Conservation (phyloP, 176 grass and related monocot species). For the Pharus latifolius region DNA sequence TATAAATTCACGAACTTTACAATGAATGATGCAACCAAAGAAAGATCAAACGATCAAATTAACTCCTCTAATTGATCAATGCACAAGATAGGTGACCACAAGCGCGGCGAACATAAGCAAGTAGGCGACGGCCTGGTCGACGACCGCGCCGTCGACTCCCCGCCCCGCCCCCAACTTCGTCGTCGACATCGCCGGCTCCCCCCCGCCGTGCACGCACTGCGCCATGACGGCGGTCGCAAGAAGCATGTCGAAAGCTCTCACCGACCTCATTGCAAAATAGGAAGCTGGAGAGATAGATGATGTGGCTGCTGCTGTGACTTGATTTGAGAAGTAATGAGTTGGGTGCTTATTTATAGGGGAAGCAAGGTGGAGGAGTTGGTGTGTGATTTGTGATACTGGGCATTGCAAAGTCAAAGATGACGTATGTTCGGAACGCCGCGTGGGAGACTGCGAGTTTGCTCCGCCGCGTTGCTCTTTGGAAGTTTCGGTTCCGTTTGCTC, state of each 20-base stretch:
- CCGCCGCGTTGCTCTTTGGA: constrained; percentile 1
- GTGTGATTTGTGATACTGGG: too few relatives aligned
- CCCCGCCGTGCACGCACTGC: background rate
- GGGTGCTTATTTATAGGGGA: background rate
- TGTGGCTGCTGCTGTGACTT: too few relatives aligned
- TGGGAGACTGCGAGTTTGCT: too few relatives aligned
- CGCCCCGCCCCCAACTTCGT: background rate
- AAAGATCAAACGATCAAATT: too few relatives aligned
- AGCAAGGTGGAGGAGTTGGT: background rate
- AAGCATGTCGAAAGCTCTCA: background rate
- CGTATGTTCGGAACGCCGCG: background rate
- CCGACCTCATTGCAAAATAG: background rate
- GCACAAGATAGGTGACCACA: constrained; percentile 33
- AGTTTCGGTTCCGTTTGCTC: background rate
- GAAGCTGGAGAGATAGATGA: too few relatives aligned
- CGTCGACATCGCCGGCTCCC: background rate
- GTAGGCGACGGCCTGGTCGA: constrained; percentile 34
- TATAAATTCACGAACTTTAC: too few relatives aligned
- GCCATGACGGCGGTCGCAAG: background rate
- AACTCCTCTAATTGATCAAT: too few relatives aligned
- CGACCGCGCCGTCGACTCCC: background rate
- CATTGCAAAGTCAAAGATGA: background rate
- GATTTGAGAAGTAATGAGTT: too few relatives aligned
- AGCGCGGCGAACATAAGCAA: constrained; percentile 34
- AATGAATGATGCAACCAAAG: too few relatives aligned